phyloP scores from a whole-genome alignment of 441 rosid genomes.

The Macaranga tanarius region DNA sequence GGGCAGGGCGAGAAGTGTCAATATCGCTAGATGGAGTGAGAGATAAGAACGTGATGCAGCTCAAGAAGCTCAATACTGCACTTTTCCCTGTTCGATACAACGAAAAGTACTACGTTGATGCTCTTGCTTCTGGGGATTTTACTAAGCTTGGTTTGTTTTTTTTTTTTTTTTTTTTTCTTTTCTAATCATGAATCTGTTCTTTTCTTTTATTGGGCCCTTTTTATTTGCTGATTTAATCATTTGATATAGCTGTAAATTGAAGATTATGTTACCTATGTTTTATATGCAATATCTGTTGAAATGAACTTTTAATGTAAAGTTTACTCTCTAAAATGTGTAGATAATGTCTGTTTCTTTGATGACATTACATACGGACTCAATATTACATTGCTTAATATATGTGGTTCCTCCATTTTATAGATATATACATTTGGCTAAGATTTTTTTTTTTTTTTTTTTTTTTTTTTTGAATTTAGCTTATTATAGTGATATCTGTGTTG shows the following conservation, averaged over 20 bases:
- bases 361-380: no score
- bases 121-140: slow-evolving; percentile 84
- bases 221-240: not conserved
- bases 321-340: no score
- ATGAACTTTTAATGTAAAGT: no score
- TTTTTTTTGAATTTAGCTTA: slow-evolving; percentile 54
- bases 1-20: slow-evolving; percentile 65
- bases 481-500: slow-evolving; percentile 92
- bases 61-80: slow-evolving; percentile 86
- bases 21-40: slow-evolving; percentile 83
- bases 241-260: not conserved
- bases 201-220: no score
- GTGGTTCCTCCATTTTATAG: no score
- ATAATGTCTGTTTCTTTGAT: no score
- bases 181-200: no score
- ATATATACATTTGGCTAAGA: no score
- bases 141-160: slow-evolving; percentile 68
- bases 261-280: not conserved
- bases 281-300: no score
- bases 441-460: not conserved
- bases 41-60: slow-evolving; percentile 96
- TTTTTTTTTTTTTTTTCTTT: not conserved
- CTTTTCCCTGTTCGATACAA: slow-evolving; percentile 91
- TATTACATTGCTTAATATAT: no score
- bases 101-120: slow-evolving; percentile 86